Evolutionary conservation across 441 rosid genomes (phyloP).

Genomic region (Capsella rubella): DNA sequence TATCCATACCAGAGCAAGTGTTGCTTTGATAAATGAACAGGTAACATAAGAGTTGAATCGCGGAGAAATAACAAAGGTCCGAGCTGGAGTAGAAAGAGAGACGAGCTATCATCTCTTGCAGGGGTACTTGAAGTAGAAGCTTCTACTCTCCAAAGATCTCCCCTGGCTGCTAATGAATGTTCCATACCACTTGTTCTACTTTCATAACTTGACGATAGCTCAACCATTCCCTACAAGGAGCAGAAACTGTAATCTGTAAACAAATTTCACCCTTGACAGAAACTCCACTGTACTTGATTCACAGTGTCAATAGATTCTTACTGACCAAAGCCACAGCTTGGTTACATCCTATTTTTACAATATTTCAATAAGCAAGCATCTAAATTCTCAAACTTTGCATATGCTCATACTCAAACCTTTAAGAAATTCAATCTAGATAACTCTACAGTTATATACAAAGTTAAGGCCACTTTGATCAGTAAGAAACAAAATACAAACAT

Average conservation of each 20-base stretch:
- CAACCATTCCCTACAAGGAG: constrained; percentile 65
- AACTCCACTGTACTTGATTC: constrained; percentile 1
- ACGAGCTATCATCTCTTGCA: constrained; percentile 71
- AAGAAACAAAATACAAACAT: neutral
- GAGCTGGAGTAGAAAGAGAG: constrained; percentile 90
- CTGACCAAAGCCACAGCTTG: neutral
- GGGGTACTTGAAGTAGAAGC: constrained; percentile 66
- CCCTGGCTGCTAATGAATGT: constrained; percentile 89
- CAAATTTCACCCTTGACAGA: neutral
- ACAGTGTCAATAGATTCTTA: constrained; percentile 2
- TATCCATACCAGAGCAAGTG: constrained; percentile 99
- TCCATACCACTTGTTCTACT: constrained; percentile 74
- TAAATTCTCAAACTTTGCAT: neutral
- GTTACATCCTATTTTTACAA: neutral
- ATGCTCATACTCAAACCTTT: neutral
- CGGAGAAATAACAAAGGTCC: constrained; percentile 91
- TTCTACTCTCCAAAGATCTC: constrained; percentile 96
- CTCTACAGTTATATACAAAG: neutral
- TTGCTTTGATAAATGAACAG: constrained; percentile 92
- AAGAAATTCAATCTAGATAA: neutral
- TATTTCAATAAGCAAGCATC: neutral
- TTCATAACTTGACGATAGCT: constrained; percentile 82
- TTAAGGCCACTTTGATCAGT: neutral
- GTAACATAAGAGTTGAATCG: constrained; percentile 87
- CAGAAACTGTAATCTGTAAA: constrained; percentile 12